These are phyloP conservation scores for Effrenium voratum DNA, from an alignment of 73 alveolate genomes.

Conservation along the genomic window DNA sequence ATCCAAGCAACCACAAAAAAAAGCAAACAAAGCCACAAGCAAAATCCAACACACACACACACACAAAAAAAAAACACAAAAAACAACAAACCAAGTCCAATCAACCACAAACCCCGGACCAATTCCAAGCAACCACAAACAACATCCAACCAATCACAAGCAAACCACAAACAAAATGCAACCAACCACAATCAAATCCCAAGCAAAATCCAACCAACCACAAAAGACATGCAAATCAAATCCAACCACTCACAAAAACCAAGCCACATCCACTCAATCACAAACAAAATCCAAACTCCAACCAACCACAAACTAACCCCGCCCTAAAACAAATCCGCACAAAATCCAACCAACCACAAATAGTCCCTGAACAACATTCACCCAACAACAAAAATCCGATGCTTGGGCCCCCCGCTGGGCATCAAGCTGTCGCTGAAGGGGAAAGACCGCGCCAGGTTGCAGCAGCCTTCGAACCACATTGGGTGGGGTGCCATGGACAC, in stretches of 20 bases:
- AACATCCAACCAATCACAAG: not conserved
- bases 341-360: not conserved
- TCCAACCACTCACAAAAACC: not conserved
- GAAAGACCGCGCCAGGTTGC: not conserved
- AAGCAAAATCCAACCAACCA: not conserved
- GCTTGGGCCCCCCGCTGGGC: constrained; percentile 10
- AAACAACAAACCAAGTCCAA: not conserved
- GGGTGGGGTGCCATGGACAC: too few relatives aligned
- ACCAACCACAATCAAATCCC: not conserved
- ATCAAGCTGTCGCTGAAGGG: not conserved
- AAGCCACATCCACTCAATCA: not conserved
- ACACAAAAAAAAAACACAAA: too few relatives aligned
- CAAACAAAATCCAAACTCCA: too few relatives aligned
- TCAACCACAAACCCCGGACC: not conserved
- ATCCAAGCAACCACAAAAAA: not conserved
- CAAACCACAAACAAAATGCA: not conserved
- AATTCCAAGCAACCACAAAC: not conserved
- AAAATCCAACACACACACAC: not conserved
- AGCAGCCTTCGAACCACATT: not conserved
- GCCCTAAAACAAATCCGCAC: not conserved
- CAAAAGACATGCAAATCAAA: not conserved
- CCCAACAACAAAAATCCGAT: too few relatives aligned
- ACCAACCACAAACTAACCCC: too few relatives aligned
- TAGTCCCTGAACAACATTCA: not conserved
- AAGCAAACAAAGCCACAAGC: not conserved